These are phyloP conservation scores for Apiospora koreana DNA, from an alignment of 2,329 filamentous ascomycete species.

Conservation along the genomic window DNA sequence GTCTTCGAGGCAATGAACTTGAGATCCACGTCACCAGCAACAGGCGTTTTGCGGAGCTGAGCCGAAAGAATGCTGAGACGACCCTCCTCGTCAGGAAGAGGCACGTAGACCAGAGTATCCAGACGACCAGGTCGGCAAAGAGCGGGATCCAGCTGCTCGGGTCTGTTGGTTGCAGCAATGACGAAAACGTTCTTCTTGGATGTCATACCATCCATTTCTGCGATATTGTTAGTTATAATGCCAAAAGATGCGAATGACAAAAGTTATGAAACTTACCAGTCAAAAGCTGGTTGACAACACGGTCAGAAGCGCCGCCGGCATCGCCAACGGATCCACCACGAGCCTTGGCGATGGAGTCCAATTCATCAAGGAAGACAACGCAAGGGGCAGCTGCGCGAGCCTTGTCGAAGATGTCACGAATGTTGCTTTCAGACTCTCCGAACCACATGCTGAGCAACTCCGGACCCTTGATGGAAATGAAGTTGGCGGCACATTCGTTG, in stretches of 20 bases:
- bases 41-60: constrained; percentile 97
- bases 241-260: background rate
- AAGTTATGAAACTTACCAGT: constrained; percentile 66
- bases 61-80: constrained; percentile 90
- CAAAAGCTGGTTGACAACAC: constrained; percentile 99
- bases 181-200: constrained; percentile 99
- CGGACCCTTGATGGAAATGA: constrained; percentile 98
- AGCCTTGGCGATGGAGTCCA: constrained; percentile 99
- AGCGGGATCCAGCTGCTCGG: constrained; percentile 96
- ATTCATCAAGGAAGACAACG: constrained; percentile 96
- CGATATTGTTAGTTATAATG: constrained; percentile 27
- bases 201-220: constrained; percentile 99
- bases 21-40: constrained; percentile 83
- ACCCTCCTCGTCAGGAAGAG: constrained; percentile 87
- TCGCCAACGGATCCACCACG: constrained; percentile 96
- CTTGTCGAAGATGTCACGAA: constrained; percentile 99
- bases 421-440: constrained; percentile 99
- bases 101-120: constrained; percentile 97
- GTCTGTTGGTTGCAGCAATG: constrained; percentile 97
- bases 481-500: constrained; percentile 99
- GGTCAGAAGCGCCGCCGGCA: constrained; percentile 96
- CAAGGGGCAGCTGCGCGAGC: constrained; percentile 96
- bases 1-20: constrained; percentile 94
- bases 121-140: constrained; percentile 98
- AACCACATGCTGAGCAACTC: constrained; percentile 99